Conservation (phyloP, 1,284 basidiomycete species). For the Sporisorium scitamineum region DNA sequence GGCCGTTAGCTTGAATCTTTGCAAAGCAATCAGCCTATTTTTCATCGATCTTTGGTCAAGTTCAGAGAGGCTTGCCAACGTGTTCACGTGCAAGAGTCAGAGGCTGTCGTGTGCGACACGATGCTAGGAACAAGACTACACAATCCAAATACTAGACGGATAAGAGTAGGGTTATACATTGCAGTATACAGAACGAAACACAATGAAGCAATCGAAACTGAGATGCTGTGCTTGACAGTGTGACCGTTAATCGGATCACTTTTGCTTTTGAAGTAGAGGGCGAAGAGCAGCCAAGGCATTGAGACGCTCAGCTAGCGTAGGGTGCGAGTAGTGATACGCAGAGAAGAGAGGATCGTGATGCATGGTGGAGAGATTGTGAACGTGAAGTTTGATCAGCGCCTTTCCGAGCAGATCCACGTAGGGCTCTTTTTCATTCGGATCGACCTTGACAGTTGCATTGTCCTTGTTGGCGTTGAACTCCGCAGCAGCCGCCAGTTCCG, state of each 20-base stretch:
- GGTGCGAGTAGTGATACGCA: slow-evolving; percentile 67
- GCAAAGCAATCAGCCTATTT: background rate
- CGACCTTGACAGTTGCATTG: slow-evolving; percentile 28
- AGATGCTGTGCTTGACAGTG: background rate
- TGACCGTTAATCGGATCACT: background rate
- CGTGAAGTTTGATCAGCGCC: slow-evolving; percentile 66
- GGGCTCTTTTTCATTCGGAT: slow-evolving; percentile 49
- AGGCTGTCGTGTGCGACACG: too few relatives aligned
- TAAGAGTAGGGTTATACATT: background rate
- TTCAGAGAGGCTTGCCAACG: too few relatives aligned
- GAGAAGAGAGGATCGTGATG: slow-evolving; percentile 67
- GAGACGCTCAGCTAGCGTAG: slow-evolving; percentile 64
- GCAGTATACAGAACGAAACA: too few relatives aligned
- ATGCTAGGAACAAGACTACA: too few relatives aligned
- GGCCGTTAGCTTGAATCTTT: background rate
- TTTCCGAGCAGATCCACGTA: slow-evolving; percentile 61
- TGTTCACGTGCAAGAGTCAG: too few relatives aligned
- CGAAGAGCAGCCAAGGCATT: slow-evolving; percentile 44
- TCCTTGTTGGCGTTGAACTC: slow-evolving; percentile 35
- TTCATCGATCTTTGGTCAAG: too few relatives aligned
- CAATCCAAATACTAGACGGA: too few relatives aligned
- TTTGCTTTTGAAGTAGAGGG: slow-evolving; percentile 31
- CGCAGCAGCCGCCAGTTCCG: slow-evolving; percentile 48
- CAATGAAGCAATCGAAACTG: background rate
- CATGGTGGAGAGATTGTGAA: slow-evolving; percentile 67